Conservation (phyloP, 495 filamentous ascomycete species). For the Aspergillus nanangensis region DNA sequence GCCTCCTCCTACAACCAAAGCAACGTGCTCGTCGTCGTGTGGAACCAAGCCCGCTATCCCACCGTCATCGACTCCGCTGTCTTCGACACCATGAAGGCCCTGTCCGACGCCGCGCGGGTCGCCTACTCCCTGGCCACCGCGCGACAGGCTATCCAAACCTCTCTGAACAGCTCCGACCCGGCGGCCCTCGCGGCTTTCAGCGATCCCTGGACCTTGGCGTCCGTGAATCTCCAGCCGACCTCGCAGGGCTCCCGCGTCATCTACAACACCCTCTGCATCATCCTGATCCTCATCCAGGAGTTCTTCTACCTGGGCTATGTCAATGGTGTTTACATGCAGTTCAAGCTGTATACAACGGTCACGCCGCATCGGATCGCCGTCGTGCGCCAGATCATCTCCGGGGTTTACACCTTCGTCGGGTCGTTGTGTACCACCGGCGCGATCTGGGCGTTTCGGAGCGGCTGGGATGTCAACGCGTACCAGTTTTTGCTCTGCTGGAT, state of each 20-base stretch:
- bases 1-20: constrained; percentile 22
- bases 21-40: constrained; percentile 30
- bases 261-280: constrained; percentile 42
- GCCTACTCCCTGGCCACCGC: constrained; percentile 27
- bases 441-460: constrained; percentile 42
- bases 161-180: constrained; percentile 12
- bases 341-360: constrained; percentile 31
- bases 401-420: constrained; percentile 36
- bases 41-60: constrained; percentile 43
- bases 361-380: constrained; percentile 29
- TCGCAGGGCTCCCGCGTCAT: constrained; percentile 35
- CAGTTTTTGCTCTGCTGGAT: constrained; percentile 42
- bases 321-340: constrained; percentile 29
- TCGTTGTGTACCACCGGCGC: constrained; percentile 33
- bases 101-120: constrained; percentile 22
- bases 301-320: constrained; percentile 44
- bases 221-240: constrained; percentile 36
- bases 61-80: constrained; percentile 26
- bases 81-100: constrained; percentile 16
- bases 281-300: constrained; percentile 38
- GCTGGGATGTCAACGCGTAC: constrained; percentile 35
- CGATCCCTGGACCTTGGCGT: constrained; percentile 28
- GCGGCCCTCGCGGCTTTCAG: constrained; percentile 26
- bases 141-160: constrained; percentile 15
- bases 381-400: constrained; percentile 29